A percentile compares a stretch with the other conserved stretches of the same genome.
These are phyloP conservation scores for Butyriboletus loyo DNA, from an alignment of 768 basidiomycete genomes.

Conservation along the genomic window DNA sequence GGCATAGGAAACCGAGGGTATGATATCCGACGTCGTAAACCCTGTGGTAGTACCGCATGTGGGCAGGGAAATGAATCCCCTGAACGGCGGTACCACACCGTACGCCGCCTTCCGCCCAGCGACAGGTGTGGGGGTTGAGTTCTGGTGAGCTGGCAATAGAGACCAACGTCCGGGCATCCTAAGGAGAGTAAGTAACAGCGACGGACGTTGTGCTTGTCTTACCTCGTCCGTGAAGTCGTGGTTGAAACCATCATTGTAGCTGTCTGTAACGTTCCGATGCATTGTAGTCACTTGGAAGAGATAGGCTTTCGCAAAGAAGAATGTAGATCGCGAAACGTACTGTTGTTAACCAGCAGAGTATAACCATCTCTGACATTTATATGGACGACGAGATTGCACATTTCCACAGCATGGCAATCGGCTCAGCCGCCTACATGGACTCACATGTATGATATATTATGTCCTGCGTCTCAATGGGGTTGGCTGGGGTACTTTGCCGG, in stretches of 20 bases:
- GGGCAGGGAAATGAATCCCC: constrained; percentile 13
- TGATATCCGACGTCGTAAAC: constrained; percentile 9
- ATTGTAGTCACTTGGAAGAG: constrained; percentile 8
- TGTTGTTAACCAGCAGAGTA: neutral
- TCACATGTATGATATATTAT: constrained; percentile 17
- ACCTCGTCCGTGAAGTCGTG: constrained; percentile 32
- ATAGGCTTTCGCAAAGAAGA: neutral
- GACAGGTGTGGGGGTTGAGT: constrained; percentile 22
- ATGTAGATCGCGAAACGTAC: neutral
- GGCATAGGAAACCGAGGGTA: constrained; percentile 13
- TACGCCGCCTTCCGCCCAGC: constrained; percentile 15
- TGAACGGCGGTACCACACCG: constrained; percentile 17
- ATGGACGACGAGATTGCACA: constrained; percentile 3
- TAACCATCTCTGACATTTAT: constrained; percentile 16
- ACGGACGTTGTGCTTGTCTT: neutral
- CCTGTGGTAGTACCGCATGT: constrained; percentile 22
- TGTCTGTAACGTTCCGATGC: constrained; percentile 15
- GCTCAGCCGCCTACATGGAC: constrained; percentile 4
- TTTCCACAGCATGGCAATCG: constrained; percentile 25
- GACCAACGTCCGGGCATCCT: constrained; percentile 26
- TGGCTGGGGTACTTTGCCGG: neutral
- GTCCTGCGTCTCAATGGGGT: constrained; percentile 5
- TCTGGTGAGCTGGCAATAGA: constrained; percentile 29
- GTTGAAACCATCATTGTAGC: constrained; percentile 24
- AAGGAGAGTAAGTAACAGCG: constrained; percentile 6